Conservation (phyloP, 176 grass and related monocot genomes). For the Echinochloa phyllopogon region DNA sequence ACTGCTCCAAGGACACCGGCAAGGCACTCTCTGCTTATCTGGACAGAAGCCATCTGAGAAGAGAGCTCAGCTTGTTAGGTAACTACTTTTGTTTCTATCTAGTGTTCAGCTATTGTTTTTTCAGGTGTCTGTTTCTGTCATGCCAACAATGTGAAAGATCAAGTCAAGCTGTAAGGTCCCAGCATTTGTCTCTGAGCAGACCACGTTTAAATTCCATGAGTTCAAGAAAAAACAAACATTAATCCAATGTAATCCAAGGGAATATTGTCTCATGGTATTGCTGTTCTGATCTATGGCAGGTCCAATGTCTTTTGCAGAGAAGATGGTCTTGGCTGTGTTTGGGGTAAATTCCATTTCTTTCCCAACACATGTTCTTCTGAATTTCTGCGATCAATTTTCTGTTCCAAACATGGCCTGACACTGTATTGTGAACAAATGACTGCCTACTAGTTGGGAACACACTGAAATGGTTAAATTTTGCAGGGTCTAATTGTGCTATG, state of each 20-base stretch:
- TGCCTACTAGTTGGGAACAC: not conserved
- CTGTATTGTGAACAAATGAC: not conserved
- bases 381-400: not conserved
- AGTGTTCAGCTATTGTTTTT: too few relatives aligned
- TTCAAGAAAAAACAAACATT: not conserved
- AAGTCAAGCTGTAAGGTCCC: not conserved
- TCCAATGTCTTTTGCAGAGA: constrained; percentile 89
- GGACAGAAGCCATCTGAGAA: constrained; percentile 74
- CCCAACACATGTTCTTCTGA: not conserved
- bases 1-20: constrained; percentile 65
- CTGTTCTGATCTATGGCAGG: constrained; percentile 49
- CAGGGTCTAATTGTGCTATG: constrained; percentile 78
- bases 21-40: constrained; percentile 76
- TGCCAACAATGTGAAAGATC: not conserved
- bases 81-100: not conserved
- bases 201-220: not conserved
- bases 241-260: not conserved
- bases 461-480: constrained; percentile 14
- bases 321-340: constrained; percentile 90
- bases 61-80: constrained; percentile 84
- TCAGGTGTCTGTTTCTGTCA: not conserved
- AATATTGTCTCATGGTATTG: not conserved
- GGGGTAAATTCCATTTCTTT: constrained; percentile 57
- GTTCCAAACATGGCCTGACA: not conserved
- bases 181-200: not conserved